phyloP scores from a whole-genome alignment of 2,329 filamentous ascomycete species.

The Claviceps lovelessii region DNA sequence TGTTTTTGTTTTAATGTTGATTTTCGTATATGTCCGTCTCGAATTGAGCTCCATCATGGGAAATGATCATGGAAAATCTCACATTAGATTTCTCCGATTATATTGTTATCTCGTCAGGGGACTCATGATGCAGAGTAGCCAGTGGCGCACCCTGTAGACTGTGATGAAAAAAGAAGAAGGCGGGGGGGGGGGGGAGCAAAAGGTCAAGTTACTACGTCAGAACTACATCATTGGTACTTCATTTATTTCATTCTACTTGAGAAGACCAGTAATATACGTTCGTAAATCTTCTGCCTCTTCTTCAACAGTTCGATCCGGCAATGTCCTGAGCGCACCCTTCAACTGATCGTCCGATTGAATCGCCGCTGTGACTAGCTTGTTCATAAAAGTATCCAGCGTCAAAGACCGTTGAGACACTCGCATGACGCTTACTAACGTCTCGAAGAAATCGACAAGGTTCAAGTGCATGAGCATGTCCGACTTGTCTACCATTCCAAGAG shows the following conservation, averaged over 20 bases:
- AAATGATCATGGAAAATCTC: too few species aligned
- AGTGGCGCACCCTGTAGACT: too few species aligned
- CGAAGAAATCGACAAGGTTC: conserved; percentile 38
- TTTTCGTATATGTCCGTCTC: too few species aligned
- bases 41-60: too few species aligned
- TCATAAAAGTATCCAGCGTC: conserved; percentile 23
- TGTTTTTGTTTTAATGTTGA: too few species aligned
- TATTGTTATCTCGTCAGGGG: too few species aligned
- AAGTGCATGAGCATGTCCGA: conserved; percentile 36
- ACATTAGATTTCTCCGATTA: too few species aligned
- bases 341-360: conserved; percentile 24
- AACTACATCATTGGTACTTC: neutral
- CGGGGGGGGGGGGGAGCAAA: too few species aligned
- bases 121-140: too few species aligned
- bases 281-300: conserved; percentile 36
- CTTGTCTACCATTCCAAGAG: conserved; percentile 36
- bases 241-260: conserved; percentile 13
- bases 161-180: too few species aligned
- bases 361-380: conserved; percentile 28
- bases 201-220: neutral
- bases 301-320: conserved; percentile 35
- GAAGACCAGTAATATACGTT: conserved; percentile 28
- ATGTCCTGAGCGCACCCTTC: conserved; percentile 21
- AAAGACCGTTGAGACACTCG: conserved; percentile 23
- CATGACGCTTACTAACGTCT: conserved; percentile 34